Base-by-base conservation (phyloP, 2,329 filamentous ascomycete genomes). In the Beauveria sp. region DNA sequence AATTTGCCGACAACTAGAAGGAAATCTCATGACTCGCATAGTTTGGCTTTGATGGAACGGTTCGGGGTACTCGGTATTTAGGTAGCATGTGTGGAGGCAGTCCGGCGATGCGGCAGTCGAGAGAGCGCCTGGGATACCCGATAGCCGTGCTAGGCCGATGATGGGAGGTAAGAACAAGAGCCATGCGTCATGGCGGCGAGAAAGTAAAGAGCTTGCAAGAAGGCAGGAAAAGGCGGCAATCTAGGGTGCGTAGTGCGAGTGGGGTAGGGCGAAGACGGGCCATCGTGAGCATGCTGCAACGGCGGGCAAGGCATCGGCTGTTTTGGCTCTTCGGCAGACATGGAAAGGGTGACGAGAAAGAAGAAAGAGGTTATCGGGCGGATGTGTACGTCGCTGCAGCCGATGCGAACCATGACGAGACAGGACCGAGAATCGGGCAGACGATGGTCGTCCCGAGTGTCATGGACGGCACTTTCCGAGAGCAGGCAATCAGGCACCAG, bases 111-210 rank as follows among this genome's bases (percentile, higher is more conserved):
- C 40, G 40, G 9, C 40, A 24, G 53, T 22, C 24, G 10, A 52
- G 14, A 42, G 51, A 43, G 49, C 28, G n/a, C 22, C 50, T 26
- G 22, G 22, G 8, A 22, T 18, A 3, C 16, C 40, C 53, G 53
- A 55, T 55, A 46, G n/a, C 53, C 53, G 53, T 55, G 26, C 18
- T 55, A 45, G 40, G 53, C 42, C 54, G 43, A 57, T 49, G 54
- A 24, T 26, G 16, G 28, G 28, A 49, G 14, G 18, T 3, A 34
- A 34, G 30, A 38, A 38, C 12, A 10, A 12, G 12, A 38, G 34
- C 34, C 34, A 38, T 38, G 12, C 12, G 34, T 38, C 34, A 38
- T 38, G 12, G 34, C 12, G 34, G 34, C 45, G 12, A 16, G 16
- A 47, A 20, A 26, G 24, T 6, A 50, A 18, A 50, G 24, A 20